A percentile compares a stretch with the other conserved stretches of the same genome.
Evolutionary conservation across 208 protist species (phyloP).

Genomic region (Hexamita inflata): DNA sequence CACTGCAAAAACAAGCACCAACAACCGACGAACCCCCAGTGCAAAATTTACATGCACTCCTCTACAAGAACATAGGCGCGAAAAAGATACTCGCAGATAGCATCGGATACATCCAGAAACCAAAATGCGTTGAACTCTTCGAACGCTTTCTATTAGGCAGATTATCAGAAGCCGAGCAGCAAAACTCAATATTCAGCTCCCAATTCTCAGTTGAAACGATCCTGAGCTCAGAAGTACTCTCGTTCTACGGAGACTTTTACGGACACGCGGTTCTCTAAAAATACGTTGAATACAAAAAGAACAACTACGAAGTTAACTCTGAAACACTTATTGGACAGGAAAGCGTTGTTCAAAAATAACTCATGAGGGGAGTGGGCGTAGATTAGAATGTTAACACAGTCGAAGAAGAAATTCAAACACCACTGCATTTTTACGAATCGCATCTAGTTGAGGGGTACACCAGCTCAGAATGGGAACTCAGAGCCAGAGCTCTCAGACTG

Average conservation of each 20-base stretch:
- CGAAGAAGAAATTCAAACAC: constrained; percentile 12
- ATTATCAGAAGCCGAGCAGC: too few species aligned
- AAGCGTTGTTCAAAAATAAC: background rate
- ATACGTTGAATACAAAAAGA: background rate
- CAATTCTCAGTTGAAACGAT: too few species aligned
- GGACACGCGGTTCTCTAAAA: background rate
- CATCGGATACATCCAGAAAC: too few species aligned
- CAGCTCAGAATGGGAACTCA: constrained; percentile 13
- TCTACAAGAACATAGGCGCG: background rate
- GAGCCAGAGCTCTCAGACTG: constrained; percentile 2
- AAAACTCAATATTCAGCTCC: too few species aligned
- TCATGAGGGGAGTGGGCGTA: background rate
- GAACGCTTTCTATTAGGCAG: too few species aligned
- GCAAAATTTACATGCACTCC: background rate
- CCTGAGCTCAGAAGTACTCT: background rate
- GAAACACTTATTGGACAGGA: background rate
- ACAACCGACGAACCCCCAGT: background rate
- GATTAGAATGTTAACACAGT: background rate
- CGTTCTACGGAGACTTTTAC: background rate
- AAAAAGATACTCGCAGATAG: too few species aligned
- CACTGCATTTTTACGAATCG: constrained; percentile 17
- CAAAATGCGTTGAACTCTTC: too few species aligned
- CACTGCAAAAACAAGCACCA: background rate
- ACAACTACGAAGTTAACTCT: background rate
- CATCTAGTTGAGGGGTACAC: constrained; percentile 9